A percentile compares a stretch with the other conserved stretches of the same genome.
Evolutionary conservation across 2,329 filamentous ascomycete genomes (phyloP).

Genomic region (Aphanoascus verrucosus): DNA sequence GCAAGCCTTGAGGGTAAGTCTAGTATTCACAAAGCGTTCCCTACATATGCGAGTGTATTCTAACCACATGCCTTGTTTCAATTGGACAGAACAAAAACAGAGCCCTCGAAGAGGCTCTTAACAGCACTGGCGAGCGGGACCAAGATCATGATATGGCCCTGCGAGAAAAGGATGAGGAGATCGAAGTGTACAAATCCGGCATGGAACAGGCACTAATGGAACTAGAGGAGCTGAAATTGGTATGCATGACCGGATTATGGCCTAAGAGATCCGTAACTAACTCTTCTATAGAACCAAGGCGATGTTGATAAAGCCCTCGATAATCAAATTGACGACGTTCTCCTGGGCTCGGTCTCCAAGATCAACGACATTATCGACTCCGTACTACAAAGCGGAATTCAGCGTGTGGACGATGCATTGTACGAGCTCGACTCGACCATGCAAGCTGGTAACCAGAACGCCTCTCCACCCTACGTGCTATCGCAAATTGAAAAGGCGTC

Average conservation of each 20-base stretch:
- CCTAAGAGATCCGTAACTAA: background rate
- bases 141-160: conserved; percentile 77
- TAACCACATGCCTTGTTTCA: conserved; percentile 11
- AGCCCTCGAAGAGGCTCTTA: conserved; percentile 70
- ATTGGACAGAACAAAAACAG: conserved; percentile 66
- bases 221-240: conserved; percentile 69
- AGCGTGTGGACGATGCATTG: conserved; percentile 87
- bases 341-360: conserved; percentile 77
- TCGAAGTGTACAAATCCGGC: conserved; percentile 94
- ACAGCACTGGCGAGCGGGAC: conserved; percentile 66
- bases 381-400: conserved; percentile 82
- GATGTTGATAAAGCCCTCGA: conserved; percentile 73
- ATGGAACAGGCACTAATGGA: conserved; percentile 95
- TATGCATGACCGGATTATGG: conserved; percentile 21
- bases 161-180: conserved; percentile 90
- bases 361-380: conserved; percentile 98
- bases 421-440: conserved; percentile 97
- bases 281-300: conserved; percentile 48
- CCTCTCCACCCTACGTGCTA: conserved; percentile 84
- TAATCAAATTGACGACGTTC: conserved; percentile 79
- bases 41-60: conserved; percentile 13
- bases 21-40: background rate
- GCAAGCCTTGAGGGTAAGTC: conserved; percentile 58
- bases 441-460: conserved; percentile 98
- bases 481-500: conserved; percentile 97